Evolutionary conservation across 192 early-diverging fungal species (phyloP).

Genomic region (Coemansia sp.): DNA sequence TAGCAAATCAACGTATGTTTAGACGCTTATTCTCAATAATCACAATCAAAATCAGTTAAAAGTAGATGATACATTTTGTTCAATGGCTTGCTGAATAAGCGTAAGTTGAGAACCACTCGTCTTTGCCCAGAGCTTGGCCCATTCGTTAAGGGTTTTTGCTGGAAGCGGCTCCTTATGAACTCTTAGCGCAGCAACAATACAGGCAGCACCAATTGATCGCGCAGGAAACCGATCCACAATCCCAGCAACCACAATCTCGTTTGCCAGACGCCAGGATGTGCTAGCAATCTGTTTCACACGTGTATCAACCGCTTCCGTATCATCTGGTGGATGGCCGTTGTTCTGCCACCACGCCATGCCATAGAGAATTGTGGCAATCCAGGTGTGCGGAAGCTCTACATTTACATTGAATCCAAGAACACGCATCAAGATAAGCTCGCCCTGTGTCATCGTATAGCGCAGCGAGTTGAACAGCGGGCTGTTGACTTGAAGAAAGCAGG

Average conservation of each 20-base stretch:
- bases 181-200: constrained; percentile 21
- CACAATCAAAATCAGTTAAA: background rate
- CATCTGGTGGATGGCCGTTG: constrained; percentile 27
- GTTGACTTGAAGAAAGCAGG: constrained; percentile 9
- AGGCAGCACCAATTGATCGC: constrained; percentile 24
- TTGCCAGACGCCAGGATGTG: constrained; percentile 20
- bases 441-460: constrained; percentile 24
- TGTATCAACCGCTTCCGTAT: constrained; percentile 22
- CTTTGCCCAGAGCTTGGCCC: constrained; percentile 38
- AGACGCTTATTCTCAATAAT: background rate
- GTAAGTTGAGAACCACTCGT: constrained; percentile 13
- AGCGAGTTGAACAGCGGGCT: constrained; percentile 13
- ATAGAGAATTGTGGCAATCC: constrained; percentile 28
- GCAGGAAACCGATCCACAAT: constrained; percentile 31
- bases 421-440: constrained; percentile 33
- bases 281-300: constrained; percentile 21
- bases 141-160: constrained; percentile 22
- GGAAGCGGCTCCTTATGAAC: constrained; percentile 14
- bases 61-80: background rate
- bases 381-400: constrained; percentile 36
- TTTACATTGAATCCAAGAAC: constrained; percentile 28
- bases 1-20: background rate
- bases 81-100: constrained; percentile 5
- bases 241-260: constrained; percentile 16
- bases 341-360: constrained; percentile 44